Evolutionary conservation across 2,329 filamentous ascomycete species (phyloP).

Genomic region (Gnomoniopsis smithogilvyi): DNA sequence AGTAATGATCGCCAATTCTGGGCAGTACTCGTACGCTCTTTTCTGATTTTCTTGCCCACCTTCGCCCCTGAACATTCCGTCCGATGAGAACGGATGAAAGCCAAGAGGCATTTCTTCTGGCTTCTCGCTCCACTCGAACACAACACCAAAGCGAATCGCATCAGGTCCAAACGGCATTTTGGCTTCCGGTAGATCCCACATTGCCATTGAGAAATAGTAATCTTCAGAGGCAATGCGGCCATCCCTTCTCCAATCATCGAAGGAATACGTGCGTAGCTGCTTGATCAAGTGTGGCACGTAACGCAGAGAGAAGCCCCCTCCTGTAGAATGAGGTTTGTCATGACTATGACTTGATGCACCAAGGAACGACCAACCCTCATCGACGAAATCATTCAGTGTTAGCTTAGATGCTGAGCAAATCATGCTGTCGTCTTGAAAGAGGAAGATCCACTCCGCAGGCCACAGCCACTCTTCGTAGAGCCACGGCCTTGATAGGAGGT

Average conservation of each 20-base stretch:
- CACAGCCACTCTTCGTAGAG: constrained; percentile 47
- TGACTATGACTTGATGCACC: not conserved
- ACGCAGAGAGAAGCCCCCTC: constrained; percentile 49
- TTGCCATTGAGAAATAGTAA: constrained; percentile 54
- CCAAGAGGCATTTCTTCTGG: constrained; percentile 8
- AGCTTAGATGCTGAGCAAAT: constrained; percentile 48
- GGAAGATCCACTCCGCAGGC: constrained; percentile 50
- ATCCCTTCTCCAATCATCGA: constrained; percentile 22
- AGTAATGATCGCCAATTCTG: not conserved
- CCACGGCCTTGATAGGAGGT: constrained; percentile 49
- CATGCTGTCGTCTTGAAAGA: constrained; percentile 55
- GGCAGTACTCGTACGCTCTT: constrained; percentile 1
- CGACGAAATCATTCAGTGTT: constrained; percentile 46
- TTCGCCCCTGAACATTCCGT: constrained; percentile 1
- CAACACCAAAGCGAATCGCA: constrained; percentile 3
- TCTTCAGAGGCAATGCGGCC: constrained; percentile 37
- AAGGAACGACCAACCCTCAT: constrained; percentile 42
- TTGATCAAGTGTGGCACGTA: constrained; percentile 50
- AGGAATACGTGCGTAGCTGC: constrained; percentile 43
- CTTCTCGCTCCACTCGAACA: not conserved
- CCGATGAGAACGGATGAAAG: constrained; percentile 2
- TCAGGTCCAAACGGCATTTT: constrained; percentile 34
- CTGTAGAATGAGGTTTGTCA: constrained; percentile 26
- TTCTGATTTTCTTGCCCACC: constrained; percentile 6
- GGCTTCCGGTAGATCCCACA: constrained; percentile 43